Conservation (phyloP, 1,139 yeast genomes). For the Magnusiomyces magnusii region DNA sequence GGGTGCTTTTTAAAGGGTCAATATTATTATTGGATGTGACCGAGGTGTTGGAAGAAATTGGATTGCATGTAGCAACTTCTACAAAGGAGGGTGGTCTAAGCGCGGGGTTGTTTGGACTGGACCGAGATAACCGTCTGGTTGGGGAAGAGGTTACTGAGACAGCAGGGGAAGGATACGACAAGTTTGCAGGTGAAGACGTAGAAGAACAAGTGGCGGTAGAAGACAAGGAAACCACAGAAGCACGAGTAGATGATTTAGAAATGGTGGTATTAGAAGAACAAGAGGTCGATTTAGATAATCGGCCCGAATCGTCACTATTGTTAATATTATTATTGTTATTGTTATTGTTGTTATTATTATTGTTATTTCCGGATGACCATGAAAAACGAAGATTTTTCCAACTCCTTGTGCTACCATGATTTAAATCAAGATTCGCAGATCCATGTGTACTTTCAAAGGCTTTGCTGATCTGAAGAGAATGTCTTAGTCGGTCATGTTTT, state of each 20-base stretch:
- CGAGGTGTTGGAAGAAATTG: not conserved
- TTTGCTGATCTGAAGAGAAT: not conserved
- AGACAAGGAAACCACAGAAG: not conserved
- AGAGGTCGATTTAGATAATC: slow-evolving; percentile 4
- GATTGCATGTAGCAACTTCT: not conserved
- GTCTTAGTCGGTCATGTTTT: not conserved
- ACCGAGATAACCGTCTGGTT: not conserved
- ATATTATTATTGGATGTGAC: not conserved
- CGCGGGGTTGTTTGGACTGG: not conserved
- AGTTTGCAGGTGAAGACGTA: not conserved
- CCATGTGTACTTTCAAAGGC: not conserved
- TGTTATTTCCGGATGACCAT: not conserved
- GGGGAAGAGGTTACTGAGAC: not conserved
- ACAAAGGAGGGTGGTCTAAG: not conserved
- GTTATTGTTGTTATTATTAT: not conserved
- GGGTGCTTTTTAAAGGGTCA: not conserved
- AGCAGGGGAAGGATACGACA: not conserved
- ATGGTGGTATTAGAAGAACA: slow-evolving; percentile 2
- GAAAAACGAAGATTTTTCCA: not conserved
- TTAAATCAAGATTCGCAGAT: not conserved
- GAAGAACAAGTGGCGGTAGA: not conserved
- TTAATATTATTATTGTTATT: not conserved
- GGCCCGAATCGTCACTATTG: not conserved
- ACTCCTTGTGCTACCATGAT: not conserved
- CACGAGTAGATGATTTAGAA: slow-evolving; percentile 3